A percentile compares a stretch with the other conserved stretches of the same genome.
phyloP scores from a whole-genome alignment of 495 filamentous ascomycete genomes.

The Daldinia caldariorum region DNA sequence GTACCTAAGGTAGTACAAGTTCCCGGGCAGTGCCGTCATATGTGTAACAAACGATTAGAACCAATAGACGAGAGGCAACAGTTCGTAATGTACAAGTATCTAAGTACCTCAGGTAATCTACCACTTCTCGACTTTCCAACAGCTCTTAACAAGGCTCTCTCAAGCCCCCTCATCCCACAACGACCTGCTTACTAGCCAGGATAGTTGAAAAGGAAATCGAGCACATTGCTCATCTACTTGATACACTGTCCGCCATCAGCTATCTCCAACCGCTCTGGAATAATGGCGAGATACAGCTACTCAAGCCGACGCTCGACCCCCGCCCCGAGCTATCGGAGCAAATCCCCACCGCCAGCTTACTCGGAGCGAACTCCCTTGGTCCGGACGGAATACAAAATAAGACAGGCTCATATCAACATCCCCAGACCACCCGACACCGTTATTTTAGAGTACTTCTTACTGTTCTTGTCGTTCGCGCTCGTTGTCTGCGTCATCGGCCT shows the following conservation, averaged over 20 bases:
- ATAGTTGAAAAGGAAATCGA: background rate
- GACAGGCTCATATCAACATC: background rate
- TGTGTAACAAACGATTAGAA: conserved; percentile 1
- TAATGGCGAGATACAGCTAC: conserved; percentile 10
- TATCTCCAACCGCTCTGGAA: background rate
- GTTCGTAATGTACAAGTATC: no score
- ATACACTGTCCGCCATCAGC: background rate
- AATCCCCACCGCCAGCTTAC: conserved; percentile 37
- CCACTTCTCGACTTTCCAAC: background rate
- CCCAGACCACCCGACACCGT: background rate
- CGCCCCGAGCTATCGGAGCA: conserved; percentile 11
- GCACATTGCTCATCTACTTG: background rate
- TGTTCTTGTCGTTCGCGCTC: background rate
- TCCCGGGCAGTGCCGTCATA: background rate
- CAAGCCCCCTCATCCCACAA: background rate
- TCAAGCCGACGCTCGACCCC: background rate
- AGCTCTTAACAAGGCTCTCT: background rate
- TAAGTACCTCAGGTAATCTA: background rate
- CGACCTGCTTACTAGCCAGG: background rate
- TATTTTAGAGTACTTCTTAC: background rate
- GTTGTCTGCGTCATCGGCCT: background rate
- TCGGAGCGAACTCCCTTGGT: background rate
- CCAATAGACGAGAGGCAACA: background rate
- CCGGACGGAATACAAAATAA: background rate
- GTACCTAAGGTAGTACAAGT: no score